Percentiles rank a stretch among this genome's conserved stretches.
These are phyloP conservation scores for Orobanche coerulescens DNA, from an alignment of 257 asterid species.

Conservation along the genomic window DNA sequence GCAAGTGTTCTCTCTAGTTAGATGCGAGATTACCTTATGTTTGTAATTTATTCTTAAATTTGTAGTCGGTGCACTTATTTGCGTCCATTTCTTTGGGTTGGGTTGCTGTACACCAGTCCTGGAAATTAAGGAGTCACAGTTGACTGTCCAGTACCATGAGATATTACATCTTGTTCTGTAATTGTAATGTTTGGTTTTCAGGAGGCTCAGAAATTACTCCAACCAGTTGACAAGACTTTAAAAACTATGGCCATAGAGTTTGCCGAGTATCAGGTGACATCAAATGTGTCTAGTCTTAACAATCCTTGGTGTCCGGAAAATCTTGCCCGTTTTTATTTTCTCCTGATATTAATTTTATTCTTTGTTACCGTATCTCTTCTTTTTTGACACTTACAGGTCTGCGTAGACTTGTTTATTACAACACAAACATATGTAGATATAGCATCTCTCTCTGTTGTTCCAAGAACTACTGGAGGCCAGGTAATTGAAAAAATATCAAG, in stretches of 20 bases:
- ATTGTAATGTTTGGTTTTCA: constrained; percentile 36
- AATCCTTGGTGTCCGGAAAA: constrained; percentile 12
- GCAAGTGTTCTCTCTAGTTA: neutral
- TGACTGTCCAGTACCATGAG: constrained; percentile 1
- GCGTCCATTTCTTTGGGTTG: constrained; percentile 1
- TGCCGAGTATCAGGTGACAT: constrained; percentile 91
- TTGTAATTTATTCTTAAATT: neutral
- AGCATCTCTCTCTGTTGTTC: constrained; percentile 87
- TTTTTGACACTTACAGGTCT: constrained; percentile 54
- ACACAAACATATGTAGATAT: constrained; percentile 87
- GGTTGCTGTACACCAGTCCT: neutral
- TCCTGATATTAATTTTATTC: neutral
- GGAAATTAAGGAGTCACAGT: neutral
- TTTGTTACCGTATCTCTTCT: constrained; percentile 13
- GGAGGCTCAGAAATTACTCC: constrained; percentile 95
- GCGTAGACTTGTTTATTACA: constrained; percentile 91
- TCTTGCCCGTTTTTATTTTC: neutral
- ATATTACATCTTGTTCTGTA: constrained; percentile 9
- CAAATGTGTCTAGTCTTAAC: neutral
- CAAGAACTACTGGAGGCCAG: constrained; percentile 98
- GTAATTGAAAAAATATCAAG: constrained; percentile 32
- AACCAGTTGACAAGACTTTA: constrained; percentile 78
- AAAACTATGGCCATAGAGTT: constrained; percentile 94
- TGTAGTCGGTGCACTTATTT: neutral
- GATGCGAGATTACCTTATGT: neutral